Evolutionary conservation across 176 grass and related monocot species (phyloP), one percentile per base, ranked within the genome.

Genomic region (Phoenix dactylifera): DNA sequence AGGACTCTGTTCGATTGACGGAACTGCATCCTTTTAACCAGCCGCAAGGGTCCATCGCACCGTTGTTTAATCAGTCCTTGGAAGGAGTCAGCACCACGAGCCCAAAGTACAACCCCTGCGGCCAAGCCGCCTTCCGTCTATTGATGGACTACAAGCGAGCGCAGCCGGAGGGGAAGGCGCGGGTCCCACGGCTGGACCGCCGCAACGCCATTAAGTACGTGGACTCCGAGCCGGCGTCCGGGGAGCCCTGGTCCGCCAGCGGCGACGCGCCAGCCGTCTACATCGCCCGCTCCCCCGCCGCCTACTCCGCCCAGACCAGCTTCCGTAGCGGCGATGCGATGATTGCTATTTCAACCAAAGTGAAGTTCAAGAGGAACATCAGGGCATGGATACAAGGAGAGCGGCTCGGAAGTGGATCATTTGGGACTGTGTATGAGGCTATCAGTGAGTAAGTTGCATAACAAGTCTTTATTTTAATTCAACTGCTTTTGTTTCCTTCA

Each of bases 381-480:
- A 82, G 39, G 5, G 64, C 74, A 12, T 88, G 89, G 89, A 1
- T 32, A 19, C 88, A 76, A 76, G 89, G 89, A 6, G 39, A 17
- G 0, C 66, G 73, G 49, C 72, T 94, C 57, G 89, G 89, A 6
- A 85, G 89, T 9, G 89, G 89, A 57, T 84, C 89, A 7, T 94
- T 88, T 52, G 89, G 89, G 12, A 69, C 80, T 0, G 84, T 94
- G 35, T 94, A 88, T 64, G 84, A 94, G 59, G 89, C 89, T 1
- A 94, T 94, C 50, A 82, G 67, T 68, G 67, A 88, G 89, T 94
- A 88, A 88, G 84, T 82, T 50, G 4, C 57, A 30, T 82, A 30
- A 7, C 57, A 6, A 30, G 29, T 3, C 29, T 30, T 30, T 4
- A 30, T 30, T 30, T 30, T 0, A 30, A 30, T 6, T 30, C 3